phyloP scores from a whole-genome alignment of 306 rosid species.

The Vigna radiata region DNA sequence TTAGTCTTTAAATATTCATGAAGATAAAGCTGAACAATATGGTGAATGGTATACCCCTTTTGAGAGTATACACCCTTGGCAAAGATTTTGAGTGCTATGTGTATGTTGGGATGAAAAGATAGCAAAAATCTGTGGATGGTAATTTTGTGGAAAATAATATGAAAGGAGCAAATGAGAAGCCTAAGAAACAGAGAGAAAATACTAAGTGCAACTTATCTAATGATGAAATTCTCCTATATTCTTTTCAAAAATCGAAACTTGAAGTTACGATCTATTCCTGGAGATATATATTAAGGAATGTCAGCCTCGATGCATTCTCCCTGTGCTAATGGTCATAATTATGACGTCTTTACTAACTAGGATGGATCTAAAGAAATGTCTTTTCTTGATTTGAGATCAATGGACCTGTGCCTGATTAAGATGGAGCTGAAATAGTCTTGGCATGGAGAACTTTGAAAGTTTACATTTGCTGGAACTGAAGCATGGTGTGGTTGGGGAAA shows the following conservation, averaged over 20 bases:
- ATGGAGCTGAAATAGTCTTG: not conserved
- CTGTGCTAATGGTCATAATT: constrained; percentile 3
- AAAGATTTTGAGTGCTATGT: too few relatives aligned
- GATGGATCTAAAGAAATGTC: not conserved
- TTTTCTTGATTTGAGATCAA: constrained; percentile 5
- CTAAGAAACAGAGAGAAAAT: not conserved
- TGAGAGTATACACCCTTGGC: too few relatives aligned
- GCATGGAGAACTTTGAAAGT: not conserved
- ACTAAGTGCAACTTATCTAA: not conserved
- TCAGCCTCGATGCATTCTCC: not conserved
- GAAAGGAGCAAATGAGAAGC: not conserved
- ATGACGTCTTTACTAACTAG: not conserved
- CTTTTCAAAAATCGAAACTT: too few relatives aligned
- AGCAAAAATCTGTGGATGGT: too few relatives aligned
- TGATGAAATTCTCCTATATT: not conserved
- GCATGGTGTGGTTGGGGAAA: not conserved
- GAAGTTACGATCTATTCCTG: not conserved
- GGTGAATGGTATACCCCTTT: too few relatives aligned
- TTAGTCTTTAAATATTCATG: too few relatives aligned
- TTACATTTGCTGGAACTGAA: not conserved
- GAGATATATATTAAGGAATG: constrained; percentile 1
- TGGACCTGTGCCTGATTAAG: not conserved
- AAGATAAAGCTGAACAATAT: too few relatives aligned
- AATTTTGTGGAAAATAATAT: too few relatives aligned
- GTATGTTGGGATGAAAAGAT: too few relatives aligned